Percentiles rank a stretch among this genome's conserved stretches.
These are phyloP conservation scores for Blastomyces gilchristii DNA, from an alignment of 2,329 filamentous ascomycete species.

Conservation along the genomic window DNA sequence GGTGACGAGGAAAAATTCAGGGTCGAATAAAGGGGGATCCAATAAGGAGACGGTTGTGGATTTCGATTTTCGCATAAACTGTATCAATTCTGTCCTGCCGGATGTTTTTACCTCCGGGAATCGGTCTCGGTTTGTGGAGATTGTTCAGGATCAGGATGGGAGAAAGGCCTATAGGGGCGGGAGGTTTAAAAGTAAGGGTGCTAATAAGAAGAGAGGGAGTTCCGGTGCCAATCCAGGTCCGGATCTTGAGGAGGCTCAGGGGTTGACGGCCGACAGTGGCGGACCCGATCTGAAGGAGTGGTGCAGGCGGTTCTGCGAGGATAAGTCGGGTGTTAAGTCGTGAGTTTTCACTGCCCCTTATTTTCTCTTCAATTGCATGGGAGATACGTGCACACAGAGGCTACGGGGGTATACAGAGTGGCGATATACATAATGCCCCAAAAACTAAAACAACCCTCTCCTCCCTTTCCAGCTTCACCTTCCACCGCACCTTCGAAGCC, in stretches of 20 bases:
- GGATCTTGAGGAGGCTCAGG: slow-evolving; percentile 13
- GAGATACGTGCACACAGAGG: background rate
- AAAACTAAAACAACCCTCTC: slow-evolving; percentile 20
- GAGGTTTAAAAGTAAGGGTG: slow-evolving; percentile 14
- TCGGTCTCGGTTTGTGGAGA: slow-evolving; percentile 6
- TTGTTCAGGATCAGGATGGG: slow-evolving; percentile 20
- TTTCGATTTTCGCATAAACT: slow-evolving; percentile 24
- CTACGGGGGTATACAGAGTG: background rate
- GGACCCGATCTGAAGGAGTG: slow-evolving; percentile 19
- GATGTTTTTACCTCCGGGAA: background rate
- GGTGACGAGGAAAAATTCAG: slow-evolving; percentile 27
- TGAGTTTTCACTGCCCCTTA: slow-evolving; percentile 15
- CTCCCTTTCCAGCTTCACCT: slow-evolving; percentile 20
- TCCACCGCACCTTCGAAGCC: slow-evolving; percentile 20
- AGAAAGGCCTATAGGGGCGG: slow-evolving; percentile 22
- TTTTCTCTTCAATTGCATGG: background rate
- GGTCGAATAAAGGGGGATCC: background rate
- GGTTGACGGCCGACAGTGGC: slow-evolving; percentile 16
- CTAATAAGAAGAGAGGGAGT: slow-evolving; percentile 7
- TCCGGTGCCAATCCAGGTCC: background rate
- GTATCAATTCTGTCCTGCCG: slow-evolving; percentile 17
- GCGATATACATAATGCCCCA: slow-evolving; percentile 1
- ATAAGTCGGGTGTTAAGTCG: slow-evolving; percentile 30
- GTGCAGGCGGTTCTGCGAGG: slow-evolving; percentile 30
- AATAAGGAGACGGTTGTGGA: slow-evolving; percentile 20